phyloP scores from a whole-genome alignment of 1,284 basidiomycete species.

The Cutaneotrichosporon cyanovorans region DNA sequence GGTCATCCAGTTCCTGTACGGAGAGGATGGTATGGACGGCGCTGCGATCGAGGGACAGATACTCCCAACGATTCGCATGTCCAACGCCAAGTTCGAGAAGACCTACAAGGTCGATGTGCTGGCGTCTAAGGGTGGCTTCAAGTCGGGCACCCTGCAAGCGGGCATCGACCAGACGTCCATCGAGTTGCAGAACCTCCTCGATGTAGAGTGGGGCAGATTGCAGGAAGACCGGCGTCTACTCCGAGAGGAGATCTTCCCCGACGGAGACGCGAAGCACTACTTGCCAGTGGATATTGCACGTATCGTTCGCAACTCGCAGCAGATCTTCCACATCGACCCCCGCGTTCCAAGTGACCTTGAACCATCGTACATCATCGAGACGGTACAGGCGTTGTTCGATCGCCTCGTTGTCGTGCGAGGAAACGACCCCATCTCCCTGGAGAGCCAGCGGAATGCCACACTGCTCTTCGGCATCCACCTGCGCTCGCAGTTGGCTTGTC shows the following conservation, averaged over 20 bases:
- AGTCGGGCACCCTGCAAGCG: slow-evolving; percentile 76
- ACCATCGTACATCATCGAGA: slow-evolving; percentile 76
- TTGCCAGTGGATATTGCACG: slow-evolving; percentile 91
- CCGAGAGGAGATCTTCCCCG: slow-evolving; percentile 76
- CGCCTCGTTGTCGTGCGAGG: slow-evolving; percentile 81
- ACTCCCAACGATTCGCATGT: slow-evolving; percentile 80
- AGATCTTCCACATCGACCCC: slow-evolving; percentile 94
- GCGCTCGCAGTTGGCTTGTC: slow-evolving; percentile 74
- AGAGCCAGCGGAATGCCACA: slow-evolving; percentile 84
- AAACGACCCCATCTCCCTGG: slow-evolving; percentile 62
- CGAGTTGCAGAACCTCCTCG: slow-evolving; percentile 80
- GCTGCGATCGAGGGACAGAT: slow-evolving; percentile 94
- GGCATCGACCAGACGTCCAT: slow-evolving; percentile 86
- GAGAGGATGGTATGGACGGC: slow-evolving; percentile 98
- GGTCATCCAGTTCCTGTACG: slow-evolving; percentile 93
- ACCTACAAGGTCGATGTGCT: slow-evolving; percentile 91
- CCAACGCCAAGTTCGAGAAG: slow-evolving; percentile 75
- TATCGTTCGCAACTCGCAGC: slow-evolving; percentile 89
- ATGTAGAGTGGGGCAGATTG: slow-evolving; percentile 78
- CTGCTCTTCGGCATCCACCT: slow-evolving; percentile 88
- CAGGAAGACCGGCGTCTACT: slow-evolving; percentile 66
- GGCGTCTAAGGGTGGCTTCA: slow-evolving; percentile 60
- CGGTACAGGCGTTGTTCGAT: slow-evolving; percentile 61
- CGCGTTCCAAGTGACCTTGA: slow-evolving; percentile 89
- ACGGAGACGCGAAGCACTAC: slow-evolving; percentile 61